Evolutionary conservation across 2,329 filamentous ascomycete species (phyloP), one percentile per base, ranked within the genome.

Genomic region (Fusarium brevicatenulatum): DNA sequence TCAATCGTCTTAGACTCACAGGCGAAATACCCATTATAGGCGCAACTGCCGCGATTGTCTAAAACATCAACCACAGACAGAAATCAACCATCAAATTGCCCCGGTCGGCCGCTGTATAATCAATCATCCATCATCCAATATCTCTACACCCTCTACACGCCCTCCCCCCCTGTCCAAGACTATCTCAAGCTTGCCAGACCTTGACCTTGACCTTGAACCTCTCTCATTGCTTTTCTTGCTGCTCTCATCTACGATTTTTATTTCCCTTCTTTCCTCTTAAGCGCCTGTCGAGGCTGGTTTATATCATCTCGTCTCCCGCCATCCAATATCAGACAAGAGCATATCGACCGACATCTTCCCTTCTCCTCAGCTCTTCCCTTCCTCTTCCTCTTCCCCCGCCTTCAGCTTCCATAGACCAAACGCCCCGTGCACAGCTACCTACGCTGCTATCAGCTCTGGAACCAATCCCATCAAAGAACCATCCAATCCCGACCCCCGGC

Each of bases 351-450:
- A 30, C 42, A 23, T 70, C 49, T 28, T 42, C 44, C 42, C 30
- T 18, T 49, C 32, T 50, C 50, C 46, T 43, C 50, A 42, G 37
- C 66, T 50, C 39, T 37, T 68, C 37, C n/a, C 43, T 54, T n/a
- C 36, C 34, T 28, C 25, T 47, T 25, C 36, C 34, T 28, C 25
- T 47, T 25, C 57, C 70, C 66, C 70, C 70, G 53, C 70, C 70
- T 67, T 67, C 70, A 73, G 57, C 70, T 72, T 52, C 47, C 50
- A 62, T 49, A 66, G n/a, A 28, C 40, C 54, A 42, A 62, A 70
- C 70, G 66, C 54, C 66, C 70, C 66, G 70, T 73, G 70, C 66
- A 58, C 54, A 57, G 23, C 54, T 49, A 57, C 61, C 53, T 56
- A 46, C 61, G 53, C 70, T 44, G 49, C 57, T 63, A 60, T 72